Evolutionary conservation across 139 green algal genomes (phyloP).

Genomic region (Chlorella sorokiniana): DNA sequence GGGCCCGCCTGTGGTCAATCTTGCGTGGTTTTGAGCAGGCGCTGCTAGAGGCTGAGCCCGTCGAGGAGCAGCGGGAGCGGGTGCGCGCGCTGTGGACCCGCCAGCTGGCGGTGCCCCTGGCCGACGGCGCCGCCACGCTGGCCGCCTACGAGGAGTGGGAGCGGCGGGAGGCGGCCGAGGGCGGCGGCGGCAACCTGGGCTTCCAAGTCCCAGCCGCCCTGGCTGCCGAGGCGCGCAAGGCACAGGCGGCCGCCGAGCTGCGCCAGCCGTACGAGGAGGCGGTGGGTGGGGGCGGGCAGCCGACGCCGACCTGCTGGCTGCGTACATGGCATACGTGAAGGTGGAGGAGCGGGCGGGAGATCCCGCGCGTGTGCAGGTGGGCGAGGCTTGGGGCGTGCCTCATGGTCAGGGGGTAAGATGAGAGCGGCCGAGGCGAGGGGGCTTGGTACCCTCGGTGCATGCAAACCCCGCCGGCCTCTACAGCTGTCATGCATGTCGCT

Average conservation of each 20-base stretch:
- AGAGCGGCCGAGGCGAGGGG: no score
- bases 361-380: slow-evolving; percentile 57
- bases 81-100: slow-evolving; percentile 67
- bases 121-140: slow-evolving; percentile 42
- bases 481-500: no score
- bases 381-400: not conserved
- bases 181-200: slow-evolving; percentile 19
- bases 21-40: slow-evolving; percentile 53
- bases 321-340: slow-evolving; percentile 80
- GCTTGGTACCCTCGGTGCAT: no score
- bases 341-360: slow-evolving; percentile 59
- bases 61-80: slow-evolving; percentile 53
- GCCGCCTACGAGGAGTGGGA: slow-evolving; percentile 74
- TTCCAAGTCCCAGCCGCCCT: no score
- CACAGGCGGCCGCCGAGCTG: slow-evolving; percentile 48
- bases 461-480: no score
- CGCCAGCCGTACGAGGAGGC: slow-evolving; percentile 62
- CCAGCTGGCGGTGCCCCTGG: slow-evolving; percentile 69
- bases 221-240: no score
- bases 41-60: slow-evolving; percentile 1
- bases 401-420: no score
- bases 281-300: slow-evolving; percentile 40
- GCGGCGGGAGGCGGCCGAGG: not conserved
- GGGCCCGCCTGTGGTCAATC: slow-evolving; percentile 54
- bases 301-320: slow-evolving; percentile 68